Base-by-base conservation (phyloP, 257 asterid species). In the Phtheirospermum japonicum region DNA sequence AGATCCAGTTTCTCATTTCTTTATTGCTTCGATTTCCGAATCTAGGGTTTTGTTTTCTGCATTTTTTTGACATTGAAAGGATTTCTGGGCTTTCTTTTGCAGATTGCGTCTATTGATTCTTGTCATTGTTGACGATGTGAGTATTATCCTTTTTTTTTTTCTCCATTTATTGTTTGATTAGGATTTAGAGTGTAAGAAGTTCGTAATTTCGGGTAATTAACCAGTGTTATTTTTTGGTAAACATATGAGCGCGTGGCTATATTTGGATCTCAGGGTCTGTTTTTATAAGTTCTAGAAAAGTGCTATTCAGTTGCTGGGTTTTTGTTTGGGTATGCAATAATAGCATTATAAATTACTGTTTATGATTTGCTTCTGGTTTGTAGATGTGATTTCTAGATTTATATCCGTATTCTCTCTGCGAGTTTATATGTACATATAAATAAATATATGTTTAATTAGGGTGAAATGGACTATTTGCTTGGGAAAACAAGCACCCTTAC, bases 101-200 rank as follows among this genome's bases (percentile, higher is more conserved):
- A 73, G 73, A 64, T 40, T 51, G 56, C 49, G 55, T 61, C 13
- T 12, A 33, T 62, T 57, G 57, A 61, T 54, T 56, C 0, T 56
- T 36, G 61, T 18, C 53, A 31, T 48, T 50, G 48, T 30, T 56
- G 6, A 63, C 52, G 28, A 73, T 73, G 78, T 73, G 68, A 68
- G 78, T 57, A 12, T 61, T 66, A 19, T 61, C 6, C 55, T 34
- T 13, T n/a, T n/a, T n/a, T n/a, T n/a, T n/a, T n/a, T n/a, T n/a
- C n/a, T n/a, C n/a, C n/a, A n/a, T n/a, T n/a, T n/a, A n/a, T n/a
- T n/a, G n/a, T n/a, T n/a, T n/a, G n/a, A n/a, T n/a, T n/a, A n/a
- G n/a, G n/a, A n/a, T n/a, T n/a, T n/a, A n/a, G n/a, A n/a, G n/a
- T n/a, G n/a, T n/a, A n/a, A n/a, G n/a, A n/a, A n/a, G n/a, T n/a